Percentiles rank a stretch among this genome's conserved stretches.
Evolutionary conservation across 2,329 filamentous ascomycete species (phyloP).

Genomic region (Periconia macrospinosa): DNA sequence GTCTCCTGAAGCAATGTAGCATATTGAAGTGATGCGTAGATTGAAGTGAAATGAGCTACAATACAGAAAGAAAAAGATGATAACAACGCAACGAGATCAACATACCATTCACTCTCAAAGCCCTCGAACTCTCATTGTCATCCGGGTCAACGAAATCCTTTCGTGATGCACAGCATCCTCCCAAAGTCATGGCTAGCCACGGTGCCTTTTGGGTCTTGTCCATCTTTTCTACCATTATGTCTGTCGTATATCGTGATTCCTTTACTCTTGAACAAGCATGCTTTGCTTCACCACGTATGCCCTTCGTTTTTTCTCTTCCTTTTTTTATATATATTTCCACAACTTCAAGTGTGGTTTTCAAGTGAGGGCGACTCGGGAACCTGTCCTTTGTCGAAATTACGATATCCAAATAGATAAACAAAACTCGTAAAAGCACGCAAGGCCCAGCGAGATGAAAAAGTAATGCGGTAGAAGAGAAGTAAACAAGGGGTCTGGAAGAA

Average conservation of each 20-base stretch:
- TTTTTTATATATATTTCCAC: not conserved
- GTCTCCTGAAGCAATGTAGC: not conserved
- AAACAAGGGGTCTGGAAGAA: not conserved
- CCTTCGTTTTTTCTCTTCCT: not conserved
- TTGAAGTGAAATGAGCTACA: no score
- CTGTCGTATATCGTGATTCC: not conserved
- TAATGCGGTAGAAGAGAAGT: not conserved
- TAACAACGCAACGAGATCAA: constrained; percentile 10
- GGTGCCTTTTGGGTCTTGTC: constrained; percentile 14
- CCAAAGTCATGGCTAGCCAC: constrained; percentile 42
- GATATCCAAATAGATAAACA: not conserved
- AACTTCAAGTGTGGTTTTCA: not conserved
- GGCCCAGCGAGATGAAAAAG: not conserved
- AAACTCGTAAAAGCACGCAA: not conserved
- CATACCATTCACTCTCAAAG: constrained; percentile 30
- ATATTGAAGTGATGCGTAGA: no score
- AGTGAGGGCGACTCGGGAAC: not conserved
- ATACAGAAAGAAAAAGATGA: no score
- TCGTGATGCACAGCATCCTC: constrained; percentile 42
- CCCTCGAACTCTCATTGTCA: constrained; percentile 22
- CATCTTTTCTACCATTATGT: not conserved
- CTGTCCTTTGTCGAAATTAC: not conserved
- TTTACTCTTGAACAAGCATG: not conserved
- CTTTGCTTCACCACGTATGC: not conserved
- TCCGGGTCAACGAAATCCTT: constrained; percentile 18